A percentile compares a stretch with the other conserved stretches of the same genome.
Evolutionary conservation across 2,329 filamentous ascomycete genomes (phyloP).

Genomic region (Cladosporium sp.): DNA sequence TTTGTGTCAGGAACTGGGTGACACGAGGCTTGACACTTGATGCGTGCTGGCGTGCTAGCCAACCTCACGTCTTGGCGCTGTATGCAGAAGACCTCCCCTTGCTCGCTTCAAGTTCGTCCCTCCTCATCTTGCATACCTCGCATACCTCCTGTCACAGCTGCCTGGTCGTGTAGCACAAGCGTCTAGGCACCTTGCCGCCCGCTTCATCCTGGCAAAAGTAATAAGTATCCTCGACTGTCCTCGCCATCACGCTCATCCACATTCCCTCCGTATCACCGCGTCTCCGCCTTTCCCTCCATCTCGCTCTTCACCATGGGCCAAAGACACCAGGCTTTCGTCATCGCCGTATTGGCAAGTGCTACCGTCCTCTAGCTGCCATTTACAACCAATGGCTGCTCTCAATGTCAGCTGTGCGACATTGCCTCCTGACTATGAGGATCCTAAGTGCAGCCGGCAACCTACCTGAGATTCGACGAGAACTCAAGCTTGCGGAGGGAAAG

Average conservation of each 20-base stretch:
- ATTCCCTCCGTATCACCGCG: too few relatives aligned
- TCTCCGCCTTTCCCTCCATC: background rate
- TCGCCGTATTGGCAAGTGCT: constrained; percentile 22
- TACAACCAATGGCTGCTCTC: constrained; percentile 23
- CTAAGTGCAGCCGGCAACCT: constrained; percentile 1
- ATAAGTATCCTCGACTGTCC: too few relatives aligned
- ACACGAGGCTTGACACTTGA: too few relatives aligned
- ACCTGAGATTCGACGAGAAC: constrained; percentile 5
- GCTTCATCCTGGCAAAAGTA: too few relatives aligned
- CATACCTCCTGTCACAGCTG: too few relatives aligned
- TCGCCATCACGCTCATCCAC: too few relatives aligned
- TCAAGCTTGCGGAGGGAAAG: background rate
- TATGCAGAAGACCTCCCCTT: background rate
- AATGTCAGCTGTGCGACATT: constrained; percentile 14
- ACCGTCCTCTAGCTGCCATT: constrained; percentile 24
- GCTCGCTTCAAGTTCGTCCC: too few relatives aligned
- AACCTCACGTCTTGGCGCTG: background rate
- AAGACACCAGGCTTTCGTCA: constrained; percentile 26
- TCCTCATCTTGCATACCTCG: too few relatives aligned
- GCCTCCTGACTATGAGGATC: constrained; percentile 2
- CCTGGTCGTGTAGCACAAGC: background rate
- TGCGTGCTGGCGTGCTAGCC: too few relatives aligned
- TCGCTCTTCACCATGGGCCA: constrained; percentile 22
- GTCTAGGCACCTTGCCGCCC: background rate
- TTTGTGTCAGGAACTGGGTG: too few relatives aligned